Conservation (phyloP, 371 early-diverging fungal genomes). For the Gilbertella persicaria region DNA sequence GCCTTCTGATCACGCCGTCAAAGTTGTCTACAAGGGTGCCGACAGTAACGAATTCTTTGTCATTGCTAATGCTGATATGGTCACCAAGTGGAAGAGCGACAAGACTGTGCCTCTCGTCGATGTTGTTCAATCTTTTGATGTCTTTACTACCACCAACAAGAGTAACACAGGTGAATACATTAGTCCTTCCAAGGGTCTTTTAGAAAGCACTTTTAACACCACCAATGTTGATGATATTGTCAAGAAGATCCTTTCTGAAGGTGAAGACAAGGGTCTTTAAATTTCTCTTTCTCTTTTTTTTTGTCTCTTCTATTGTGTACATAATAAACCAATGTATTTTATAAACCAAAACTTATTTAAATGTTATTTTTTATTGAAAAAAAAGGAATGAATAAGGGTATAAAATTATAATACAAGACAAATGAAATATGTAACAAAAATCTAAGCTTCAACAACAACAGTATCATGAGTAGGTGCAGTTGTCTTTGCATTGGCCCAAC, state of each 20-base stretch:
- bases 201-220: constrained; percentile 26
- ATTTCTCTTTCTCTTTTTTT: not conserved
- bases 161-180: constrained; percentile 30
- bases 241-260: constrained; percentile 28
- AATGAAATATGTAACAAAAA: not conserved
- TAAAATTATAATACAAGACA: not conserved
- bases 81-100: constrained; percentile 37
- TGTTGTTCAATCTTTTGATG: constrained; percentile 40
- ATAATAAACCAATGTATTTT: not conserved
- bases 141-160: constrained; percentile 18
- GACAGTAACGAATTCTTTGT: constrained; percentile 44
- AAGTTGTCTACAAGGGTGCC: constrained; percentile 32
- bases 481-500: constrained; percentile 52
- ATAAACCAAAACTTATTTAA: not conserved
- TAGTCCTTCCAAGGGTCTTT: constrained; percentile 22
- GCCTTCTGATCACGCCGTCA: constrained; percentile 24
- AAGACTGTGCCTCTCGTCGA: constrained; percentile 45
- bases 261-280: constrained; percentile 24
- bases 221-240: constrained; percentile 23
- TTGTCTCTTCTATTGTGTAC: not conserved
- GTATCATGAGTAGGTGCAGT: constrained; percentile 14
- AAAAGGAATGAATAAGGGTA: not conserved
- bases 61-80: constrained; percentile 37
- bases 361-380: not conserved
- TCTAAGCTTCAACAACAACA: constrained; percentile 3